Base-by-base conservation (phyloP, 768 basidiomycete genomes). In the Fistulinella prunicolor region DNA sequence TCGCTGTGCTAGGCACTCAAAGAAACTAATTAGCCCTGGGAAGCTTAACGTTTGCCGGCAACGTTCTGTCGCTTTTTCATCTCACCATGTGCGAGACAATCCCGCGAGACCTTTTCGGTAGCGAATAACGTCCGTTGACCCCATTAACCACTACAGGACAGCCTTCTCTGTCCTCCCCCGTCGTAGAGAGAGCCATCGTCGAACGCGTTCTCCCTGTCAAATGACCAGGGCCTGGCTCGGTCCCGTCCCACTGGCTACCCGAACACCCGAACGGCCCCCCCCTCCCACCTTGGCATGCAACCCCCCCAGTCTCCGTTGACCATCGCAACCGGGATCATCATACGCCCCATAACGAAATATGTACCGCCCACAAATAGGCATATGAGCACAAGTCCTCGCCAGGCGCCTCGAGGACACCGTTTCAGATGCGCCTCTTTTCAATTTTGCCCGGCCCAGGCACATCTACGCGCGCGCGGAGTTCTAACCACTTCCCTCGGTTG, bases 1-100 rank as follows among this genome's bases (percentile, higher is more conserved):
- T 66, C 64, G 64, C 64, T 65, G 62, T 58, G 61, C 57, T 55
- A 66, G 65, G 65, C 64, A 67, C 62, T 59, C 51, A 47, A 49
- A 55, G 48, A 49, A 61, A 50, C 55, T 63, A 63, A 61, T 63
- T 57, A 58, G 49, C 43, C 60, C 60, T 68, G 65, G 65, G 67
- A 67, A 67, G 61, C 44, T 57, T 62, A 65, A 60, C 60, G 44
- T 60, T 59, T 68, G 62, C 67, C 65, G 66, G 64, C 53, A 62
- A 62, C 54, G 48, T 53, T 55, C 44, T 55, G 57, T 53, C 51
- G 54, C 47, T 38, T 56, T 56, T 63, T 60, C 58, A 57, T 62
- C 60, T 64, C 57, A 61, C 42, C 56, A 55, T 53, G 53, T 54
- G 60, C 53, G 57, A 59, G 57, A 52, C 55, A 55, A 57, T 60